Base-by-base conservation (phyloP, 2,329 filamentous ascomycete species). In the Decorospora gaudefroyi region DNA sequence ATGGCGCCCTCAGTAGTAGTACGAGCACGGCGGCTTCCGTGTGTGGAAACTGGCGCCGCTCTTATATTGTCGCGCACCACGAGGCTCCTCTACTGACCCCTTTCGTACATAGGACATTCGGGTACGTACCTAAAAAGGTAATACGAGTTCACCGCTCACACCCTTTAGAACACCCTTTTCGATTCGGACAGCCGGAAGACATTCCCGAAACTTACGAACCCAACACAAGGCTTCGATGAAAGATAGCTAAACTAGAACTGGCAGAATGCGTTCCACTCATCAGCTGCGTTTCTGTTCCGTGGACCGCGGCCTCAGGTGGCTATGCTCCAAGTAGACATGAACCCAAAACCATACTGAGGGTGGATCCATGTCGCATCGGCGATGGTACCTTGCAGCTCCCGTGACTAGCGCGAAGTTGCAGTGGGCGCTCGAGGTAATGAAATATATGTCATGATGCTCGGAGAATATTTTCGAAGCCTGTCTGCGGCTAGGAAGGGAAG, bases 81-180 rank as follows among this genome's bases (percentile, higher is more conserved):
- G 18, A 51, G 49, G 60, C 46, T 52, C 42, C 55, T 40, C 35
- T 25, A 8, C 40, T 36, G 38, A 29, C 25, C 13, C 23, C 31
- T 40, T 44, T 49, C 33, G 15, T 29, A 44, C 46, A 23, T 25
- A 42, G 30, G 37, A 43, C 30, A 45, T 46, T 42, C 53, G 33
- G 49, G 46, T 57, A 54, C 45, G 38, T 56, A 55, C 53, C 51
- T 48, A 35, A 42, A 18, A 33, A 22, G 23, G 55, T 59, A 17
- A 45, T 49, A 64, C 55, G 27, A 53, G 43, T 51, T 57, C 55
- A 61, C 58, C 55, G 59, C 62, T 55, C 53, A 44, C 53, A 44
- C 38, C 35, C 44, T 42, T 35, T 34, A 39, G 42, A 51, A 35
- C 49, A 45, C 57, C 52, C 42, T 6, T 36, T 46, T 17, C 34